phyloP scores from a whole-genome alignment of 805 yeast genomes.

The Metschnikowia matae region DNA sequence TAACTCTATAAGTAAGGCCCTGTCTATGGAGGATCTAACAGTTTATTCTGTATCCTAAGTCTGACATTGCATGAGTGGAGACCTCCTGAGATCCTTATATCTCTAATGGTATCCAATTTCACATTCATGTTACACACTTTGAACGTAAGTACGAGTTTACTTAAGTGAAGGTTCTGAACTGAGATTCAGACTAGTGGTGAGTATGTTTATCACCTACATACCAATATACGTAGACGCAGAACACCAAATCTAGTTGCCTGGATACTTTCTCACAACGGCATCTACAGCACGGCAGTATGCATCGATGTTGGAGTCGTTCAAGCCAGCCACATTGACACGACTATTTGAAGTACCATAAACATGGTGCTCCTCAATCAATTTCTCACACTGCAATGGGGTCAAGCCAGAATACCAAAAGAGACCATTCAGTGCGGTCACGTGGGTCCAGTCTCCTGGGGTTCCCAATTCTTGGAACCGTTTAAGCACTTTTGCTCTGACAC shows the following conservation, averaged over 20 bases:
- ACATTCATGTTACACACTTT: too few relatives aligned
- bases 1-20: too few relatives aligned
- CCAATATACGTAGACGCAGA: too few relatives aligned
- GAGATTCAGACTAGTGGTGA: too few relatives aligned
- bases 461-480: conserved; percentile 27
- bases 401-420: conserved; percentile 45
- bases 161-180: too few relatives aligned
- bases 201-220: too few relatives aligned
- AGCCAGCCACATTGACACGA: conserved; percentile 44
- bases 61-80: too few relatives aligned
- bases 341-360: conserved; percentile 38
- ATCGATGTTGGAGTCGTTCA: conserved; percentile 37
- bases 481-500: conserved; percentile 27
- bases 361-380: conserved; percentile 32
- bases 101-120: too few relatives aligned
- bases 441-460: conserved; percentile 44
- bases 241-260: neutral
- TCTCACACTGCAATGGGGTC: conserved; percentile 28
- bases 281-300: conserved; percentile 36
- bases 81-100: too few relatives aligned
- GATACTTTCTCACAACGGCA: conserved; percentile 29
- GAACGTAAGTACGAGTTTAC: too few relatives aligned
- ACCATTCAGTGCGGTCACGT: conserved; percentile 35
- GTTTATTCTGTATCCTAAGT: too few relatives aligned
- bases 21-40: too few relatives aligned